Conservation (phyloP, 345 rosid genomes). For the Kandelia obovata region DNA sequence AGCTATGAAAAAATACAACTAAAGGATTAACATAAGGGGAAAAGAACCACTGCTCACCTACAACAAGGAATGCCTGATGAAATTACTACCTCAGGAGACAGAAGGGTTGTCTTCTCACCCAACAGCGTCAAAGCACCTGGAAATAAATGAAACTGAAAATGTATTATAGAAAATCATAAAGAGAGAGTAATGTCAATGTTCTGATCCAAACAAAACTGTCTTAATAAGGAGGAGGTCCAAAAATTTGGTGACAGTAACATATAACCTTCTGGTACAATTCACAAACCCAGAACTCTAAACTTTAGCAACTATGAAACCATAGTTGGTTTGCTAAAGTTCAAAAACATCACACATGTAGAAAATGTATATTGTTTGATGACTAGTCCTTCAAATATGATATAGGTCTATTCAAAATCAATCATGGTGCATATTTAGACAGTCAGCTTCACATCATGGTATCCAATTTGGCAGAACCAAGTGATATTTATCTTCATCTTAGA, state of each 20-base stretch:
- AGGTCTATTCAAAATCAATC: background rate
- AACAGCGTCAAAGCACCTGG: constrained; percentile 80
- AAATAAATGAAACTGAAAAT: constrained; percentile 26
- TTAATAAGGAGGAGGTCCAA: background rate
- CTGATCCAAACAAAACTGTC: constrained; percentile 3
- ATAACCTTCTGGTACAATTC: background rate
- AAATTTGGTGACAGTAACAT: background rate
- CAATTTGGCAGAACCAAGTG: too few species aligned
- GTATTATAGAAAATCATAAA: constrained; percentile 12
- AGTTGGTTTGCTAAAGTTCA: background rate
- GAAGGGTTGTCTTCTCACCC: constrained; percentile 98
- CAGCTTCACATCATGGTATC: too few species aligned
- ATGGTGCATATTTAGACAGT: background rate
- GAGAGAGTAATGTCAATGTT: constrained; percentile 7
- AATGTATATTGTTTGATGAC: background rate
- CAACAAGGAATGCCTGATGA: constrained; percentile 93
- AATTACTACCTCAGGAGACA: constrained; percentile 79
- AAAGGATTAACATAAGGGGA: constrained; percentile 8
- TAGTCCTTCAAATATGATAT: background rate
- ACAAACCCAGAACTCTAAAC: background rate
- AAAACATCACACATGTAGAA: background rate
- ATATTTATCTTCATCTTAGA: too few species aligned
- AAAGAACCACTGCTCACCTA: constrained; percentile 50
- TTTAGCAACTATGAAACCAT: background rate
- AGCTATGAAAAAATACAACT: constrained; percentile 6